Conservation (phyloP, 208 protist genomes). For the Trypanosoma lewisi region DNA sequence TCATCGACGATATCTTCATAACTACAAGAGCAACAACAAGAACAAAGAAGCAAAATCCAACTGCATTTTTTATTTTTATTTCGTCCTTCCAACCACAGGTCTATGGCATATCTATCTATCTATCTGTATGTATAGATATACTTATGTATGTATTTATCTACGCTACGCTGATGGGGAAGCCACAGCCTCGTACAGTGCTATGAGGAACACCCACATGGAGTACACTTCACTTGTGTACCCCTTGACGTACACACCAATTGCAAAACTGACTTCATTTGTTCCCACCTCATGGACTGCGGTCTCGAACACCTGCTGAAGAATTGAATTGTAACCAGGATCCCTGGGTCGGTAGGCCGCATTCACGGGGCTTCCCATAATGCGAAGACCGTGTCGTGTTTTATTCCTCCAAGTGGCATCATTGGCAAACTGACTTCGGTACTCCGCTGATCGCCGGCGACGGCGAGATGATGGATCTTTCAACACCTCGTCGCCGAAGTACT, state of each 20-base stretch:
- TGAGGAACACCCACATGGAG: constrained; percentile 78
- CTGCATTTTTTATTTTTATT: constrained; percentile 20
- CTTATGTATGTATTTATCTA: background rate
- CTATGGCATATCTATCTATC: background rate
- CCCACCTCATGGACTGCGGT: constrained; percentile 77
- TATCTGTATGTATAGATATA: background rate
- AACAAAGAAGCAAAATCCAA: too few relatives aligned
- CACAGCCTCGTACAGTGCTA: constrained; percentile 50
- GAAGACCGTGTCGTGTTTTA: constrained; percentile 12
- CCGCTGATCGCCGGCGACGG: background rate
- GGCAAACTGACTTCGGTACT: background rate
- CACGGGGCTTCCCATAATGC: constrained; percentile 58
- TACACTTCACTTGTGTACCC: constrained; percentile 77
- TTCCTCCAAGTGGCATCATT: background rate
- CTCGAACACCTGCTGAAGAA: constrained; percentile 75
- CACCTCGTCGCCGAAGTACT: constrained; percentile 56
- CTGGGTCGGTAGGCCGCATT: constrained; percentile 52
- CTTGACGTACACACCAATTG: constrained; percentile 73
- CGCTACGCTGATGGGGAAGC: background rate
- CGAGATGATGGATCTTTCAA: constrained; percentile 8
- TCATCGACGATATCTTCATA: too few relatives aligned
- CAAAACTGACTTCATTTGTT: constrained; percentile 68
- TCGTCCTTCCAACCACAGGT: background rate
- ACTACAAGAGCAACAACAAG: constrained; percentile 1
- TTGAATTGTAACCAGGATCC: constrained; percentile 28